A percentile compares a stretch with the other conserved stretches of the same genome.
Conservation (phyloP, 2,329 filamentous ascomycete species). For the Epichloe elymi region DNA sequence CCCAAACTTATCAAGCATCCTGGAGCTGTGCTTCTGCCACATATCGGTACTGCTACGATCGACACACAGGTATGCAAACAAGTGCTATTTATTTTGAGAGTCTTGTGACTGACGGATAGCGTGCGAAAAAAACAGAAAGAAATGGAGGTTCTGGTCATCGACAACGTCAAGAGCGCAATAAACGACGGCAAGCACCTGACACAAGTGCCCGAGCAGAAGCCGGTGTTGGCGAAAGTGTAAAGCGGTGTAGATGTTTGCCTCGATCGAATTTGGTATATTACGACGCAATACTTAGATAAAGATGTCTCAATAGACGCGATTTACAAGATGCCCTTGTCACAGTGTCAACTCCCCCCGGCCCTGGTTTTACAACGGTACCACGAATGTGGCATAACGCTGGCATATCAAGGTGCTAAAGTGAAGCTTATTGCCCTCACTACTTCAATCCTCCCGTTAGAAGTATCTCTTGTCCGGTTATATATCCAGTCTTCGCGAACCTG, state of each 20-base stretch:
- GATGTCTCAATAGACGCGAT: not conserved
- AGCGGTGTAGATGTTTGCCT: not conserved
- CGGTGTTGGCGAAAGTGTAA: not conserved
- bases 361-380: not conserved
- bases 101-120: no score
- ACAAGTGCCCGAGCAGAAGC: slow-evolving; percentile 8
- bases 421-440: not conserved
- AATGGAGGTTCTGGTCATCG: slow-evolving; percentile 17
- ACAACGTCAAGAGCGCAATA: slow-evolving; percentile 21
- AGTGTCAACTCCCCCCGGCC: no score
- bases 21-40: slow-evolving; percentile 49
- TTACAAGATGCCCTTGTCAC: not conserved
- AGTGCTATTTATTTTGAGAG: no score
- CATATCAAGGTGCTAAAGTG: no score
- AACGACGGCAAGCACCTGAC: slow-evolving; percentile 8
- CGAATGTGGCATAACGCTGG: no score
- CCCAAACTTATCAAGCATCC: slow-evolving; percentile 45
- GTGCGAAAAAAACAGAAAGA: slow-evolving; percentile 7
- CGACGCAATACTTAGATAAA: not conserved
- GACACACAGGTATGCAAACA: slow-evolving; percentile 24
- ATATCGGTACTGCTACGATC: slow-evolving; percentile 53
- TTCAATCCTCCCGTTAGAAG: slow-evolving; percentile 4
- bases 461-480: slow-evolving; percentile 7
- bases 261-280: no score
- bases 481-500: slow-evolving; percentile 7